A percentile compares a stretch with the other conserved stretches of the same genome.
These are phyloP conservation scores for Raddia guianensis DNA, from an alignment of 176 grass and related monocot species.

Conservation along the genomic window DNA sequence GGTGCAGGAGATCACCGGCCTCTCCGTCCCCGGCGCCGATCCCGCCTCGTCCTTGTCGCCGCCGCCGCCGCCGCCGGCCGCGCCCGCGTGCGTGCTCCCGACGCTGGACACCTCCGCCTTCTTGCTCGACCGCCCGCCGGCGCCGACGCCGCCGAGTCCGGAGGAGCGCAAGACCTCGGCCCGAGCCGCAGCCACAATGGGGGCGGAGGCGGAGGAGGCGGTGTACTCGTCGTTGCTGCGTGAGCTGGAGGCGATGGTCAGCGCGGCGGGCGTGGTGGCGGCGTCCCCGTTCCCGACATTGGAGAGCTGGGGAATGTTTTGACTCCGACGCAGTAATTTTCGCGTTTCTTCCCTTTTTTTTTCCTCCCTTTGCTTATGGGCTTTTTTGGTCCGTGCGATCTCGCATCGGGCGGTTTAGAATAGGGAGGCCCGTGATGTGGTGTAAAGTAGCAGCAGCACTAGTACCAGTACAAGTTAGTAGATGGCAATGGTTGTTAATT, in stretches of 20 bases:
- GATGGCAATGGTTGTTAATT: not conserved
- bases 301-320: constrained; percentile 50
- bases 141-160: not conserved
- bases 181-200: not conserved
- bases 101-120: constrained; percentile 64
- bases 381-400: not conserved
- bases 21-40: constrained; percentile 3
- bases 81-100: constrained; percentile 36
- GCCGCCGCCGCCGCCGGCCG: not conserved
- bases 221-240: not conserved
- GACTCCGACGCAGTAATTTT: not conserved
- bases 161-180: not conserved
- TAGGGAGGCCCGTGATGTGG: not conserved
- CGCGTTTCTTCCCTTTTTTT: too few relatives aligned
- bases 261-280: not conserved
- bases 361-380: not conserved
- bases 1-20: constrained; percentile 62
- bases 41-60: not conserved
- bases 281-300: constrained; percentile 35
- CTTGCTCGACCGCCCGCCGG: constrained; percentile 31
- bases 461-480: not conserved
- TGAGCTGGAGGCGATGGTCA: constrained; percentile 44
- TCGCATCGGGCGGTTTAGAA: not conserved
- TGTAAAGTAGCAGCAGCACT: not conserved
- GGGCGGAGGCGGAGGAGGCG: not conserved